phyloP scores from a whole-genome alignment of 2,329 filamentous ascomycete genomes.

The Hortaea werneckii region DNA sequence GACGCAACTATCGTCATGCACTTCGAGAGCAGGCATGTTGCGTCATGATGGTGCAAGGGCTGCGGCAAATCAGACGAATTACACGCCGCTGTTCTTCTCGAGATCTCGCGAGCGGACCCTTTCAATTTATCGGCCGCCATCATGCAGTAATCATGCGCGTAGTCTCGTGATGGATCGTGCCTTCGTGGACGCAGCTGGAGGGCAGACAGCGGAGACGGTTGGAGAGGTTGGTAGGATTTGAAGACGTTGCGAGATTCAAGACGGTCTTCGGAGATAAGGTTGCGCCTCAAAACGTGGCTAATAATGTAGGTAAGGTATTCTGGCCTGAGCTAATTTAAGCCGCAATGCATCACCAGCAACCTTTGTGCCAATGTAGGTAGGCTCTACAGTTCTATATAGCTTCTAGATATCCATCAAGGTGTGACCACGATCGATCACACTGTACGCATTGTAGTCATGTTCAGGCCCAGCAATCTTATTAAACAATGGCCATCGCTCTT shows the following conservation, averaged over 20 bases:
- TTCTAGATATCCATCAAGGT: too few relatives aligned
- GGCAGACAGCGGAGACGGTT: neutral
- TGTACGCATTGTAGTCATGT: too few relatives aligned
- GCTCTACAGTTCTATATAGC: too few relatives aligned
- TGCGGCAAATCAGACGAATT: neutral
- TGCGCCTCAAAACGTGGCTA: neutral
- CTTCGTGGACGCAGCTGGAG: neutral
- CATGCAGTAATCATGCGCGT: neutral
- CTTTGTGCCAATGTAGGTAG: too few relatives aligned
- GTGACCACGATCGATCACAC: too few relatives aligned
- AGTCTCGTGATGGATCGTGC: neutral
- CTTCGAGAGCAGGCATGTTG: neutral
- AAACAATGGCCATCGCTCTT: neutral
- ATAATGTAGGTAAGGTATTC: neutral
- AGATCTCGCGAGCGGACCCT: neutral
- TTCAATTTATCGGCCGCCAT: neutral
- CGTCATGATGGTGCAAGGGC: neutral
- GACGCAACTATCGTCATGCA: neutral
- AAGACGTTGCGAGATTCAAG: neutral
- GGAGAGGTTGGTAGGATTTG: neutral
- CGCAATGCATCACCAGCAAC: too few relatives aligned
- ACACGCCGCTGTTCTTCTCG: neutral
- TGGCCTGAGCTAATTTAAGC: too few relatives aligned
- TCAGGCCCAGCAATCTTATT: neutral
- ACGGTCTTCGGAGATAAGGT: neutral